Percentiles rank a stretch among this genome's conserved stretches.
phyloP scores from a whole-genome alignment of 1,284 basidiomycete species.

The Malassezia arunalokei region DNA sequence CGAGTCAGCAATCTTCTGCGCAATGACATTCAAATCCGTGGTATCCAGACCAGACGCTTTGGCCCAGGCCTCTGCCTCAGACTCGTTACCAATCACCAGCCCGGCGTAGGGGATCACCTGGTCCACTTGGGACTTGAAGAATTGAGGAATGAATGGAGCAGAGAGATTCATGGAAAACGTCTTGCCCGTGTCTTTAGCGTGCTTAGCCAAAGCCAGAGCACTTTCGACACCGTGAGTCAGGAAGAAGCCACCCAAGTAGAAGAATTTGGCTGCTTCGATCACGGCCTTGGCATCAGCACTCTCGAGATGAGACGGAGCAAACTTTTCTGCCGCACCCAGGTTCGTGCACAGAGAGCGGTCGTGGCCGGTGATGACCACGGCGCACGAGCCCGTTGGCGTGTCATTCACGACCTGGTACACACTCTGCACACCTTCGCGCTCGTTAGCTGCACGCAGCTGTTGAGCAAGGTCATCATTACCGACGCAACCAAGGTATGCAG shows the following conservation, averaged over 20 bases:
- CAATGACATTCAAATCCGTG: conserved; percentile 37
- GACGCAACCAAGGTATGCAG: conserved; percentile 88
- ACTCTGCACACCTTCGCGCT: conserved; percentile 75
- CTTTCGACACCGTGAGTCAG: conserved; percentile 78
- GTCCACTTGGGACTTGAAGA: conserved; percentile 59
- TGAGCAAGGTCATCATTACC: conserved; percentile 81
- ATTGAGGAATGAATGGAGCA: conserved; percentile 91
- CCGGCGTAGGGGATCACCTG: conserved; percentile 37
- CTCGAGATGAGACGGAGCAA: conserved; percentile 65
- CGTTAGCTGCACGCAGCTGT: conserved; percentile 82
- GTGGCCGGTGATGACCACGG: conserved; percentile 87
- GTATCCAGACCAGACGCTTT: conserved; percentile 49
- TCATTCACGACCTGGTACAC: conserved; percentile 79
- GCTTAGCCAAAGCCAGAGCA: conserved; percentile 64
- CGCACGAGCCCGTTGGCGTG: conserved; percentile 88
- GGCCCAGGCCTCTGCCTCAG: conserved; percentile 81
- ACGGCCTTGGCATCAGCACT: conserved; percentile 66
- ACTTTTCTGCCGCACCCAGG: conserved; percentile 78
- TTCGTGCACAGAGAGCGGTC: conserved; percentile 86
- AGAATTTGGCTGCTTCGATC: conserved; percentile 68
- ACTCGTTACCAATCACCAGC: conserved; percentile 63
- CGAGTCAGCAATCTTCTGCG: conserved; percentile 39
- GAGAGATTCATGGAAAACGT: conserved; percentile 68
- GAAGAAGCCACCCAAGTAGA: conserved; percentile 96
- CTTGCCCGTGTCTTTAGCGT: conserved; percentile 65